phyloP scores from a whole-genome alignment of 83 land plant genomes.

The Diphasiastrum complanatum region DNA sequence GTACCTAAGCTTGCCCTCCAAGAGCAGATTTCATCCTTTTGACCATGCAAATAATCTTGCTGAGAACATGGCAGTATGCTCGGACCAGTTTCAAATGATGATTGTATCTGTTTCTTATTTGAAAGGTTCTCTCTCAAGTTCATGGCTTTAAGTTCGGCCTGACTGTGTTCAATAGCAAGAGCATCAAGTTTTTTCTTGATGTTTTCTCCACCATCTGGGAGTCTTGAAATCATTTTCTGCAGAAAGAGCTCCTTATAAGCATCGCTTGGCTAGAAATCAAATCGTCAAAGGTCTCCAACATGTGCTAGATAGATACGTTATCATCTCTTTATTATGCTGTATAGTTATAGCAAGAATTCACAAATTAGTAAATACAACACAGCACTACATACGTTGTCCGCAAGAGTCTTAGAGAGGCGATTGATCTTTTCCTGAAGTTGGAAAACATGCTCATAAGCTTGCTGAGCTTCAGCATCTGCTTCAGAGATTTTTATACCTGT shows the following conservation, averaged over 20 bases:
- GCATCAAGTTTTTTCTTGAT: constrained; percentile 23
- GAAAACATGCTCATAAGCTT: background rate
- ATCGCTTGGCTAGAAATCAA: background rate
- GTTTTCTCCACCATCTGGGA: constrained; percentile 27
- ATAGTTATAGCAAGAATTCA: background rate
- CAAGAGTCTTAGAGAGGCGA: constrained; percentile 20
- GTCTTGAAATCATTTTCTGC: constrained; percentile 22
- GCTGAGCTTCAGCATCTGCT: constrained; percentile 1
- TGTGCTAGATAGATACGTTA: background rate
- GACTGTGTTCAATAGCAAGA: constrained; percentile 9
- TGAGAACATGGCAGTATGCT: too few species aligned
- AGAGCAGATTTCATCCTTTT: too few species aligned
- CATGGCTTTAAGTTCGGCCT: constrained; percentile 7
- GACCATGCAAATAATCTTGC: too few species aligned
- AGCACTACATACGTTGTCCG: constrained; percentile 9
- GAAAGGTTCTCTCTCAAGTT: constrained; percentile 19
- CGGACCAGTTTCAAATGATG: too few species aligned
- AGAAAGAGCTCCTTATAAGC: background rate
- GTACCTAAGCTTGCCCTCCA: too few species aligned
- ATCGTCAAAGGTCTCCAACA: background rate
- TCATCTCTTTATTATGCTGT: background rate
- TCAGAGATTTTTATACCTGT: constrained; percentile 2
- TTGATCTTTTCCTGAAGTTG: constrained; percentile 8
- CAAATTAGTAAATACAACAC: background rate
- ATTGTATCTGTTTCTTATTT: too few species aligned